Base-by-base conservation (phyloP, 2,329 filamentous ascomycete genomes). In the Tolypocladium guangdongense region DNA sequence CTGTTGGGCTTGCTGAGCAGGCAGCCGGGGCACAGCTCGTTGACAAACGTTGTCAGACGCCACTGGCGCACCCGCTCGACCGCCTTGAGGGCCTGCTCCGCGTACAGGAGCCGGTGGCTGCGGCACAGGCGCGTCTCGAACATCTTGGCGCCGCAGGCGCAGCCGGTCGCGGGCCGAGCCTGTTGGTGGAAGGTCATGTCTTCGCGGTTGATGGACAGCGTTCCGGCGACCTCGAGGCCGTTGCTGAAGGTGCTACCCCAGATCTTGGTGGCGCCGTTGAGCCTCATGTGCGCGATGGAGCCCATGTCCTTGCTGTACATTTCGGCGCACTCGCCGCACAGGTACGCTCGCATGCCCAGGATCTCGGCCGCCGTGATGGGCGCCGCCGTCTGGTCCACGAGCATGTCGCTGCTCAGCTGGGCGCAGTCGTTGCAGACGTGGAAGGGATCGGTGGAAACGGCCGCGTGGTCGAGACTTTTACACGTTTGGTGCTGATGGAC, bases 101-200 rank as follows among this genome's bases (percentile, higher is more conserved):
- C 56, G 53, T 66, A 64, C 33, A 60, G 50, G 7, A 66, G 51
- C 0, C 72, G 65, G 56, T 74, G 72, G 20, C 61, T 57, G 33
- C 45, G 57, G 61, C 72, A 74, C 6, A 74, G 58, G 3, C 58
- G 57, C 4, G 60, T 58, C 14, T 52, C 57, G 18, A 71, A 49
- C 2, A 74, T 51, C 54, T 72, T 74, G 33, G 55, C 48, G 4
- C 57, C 66, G 58, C 72, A 74, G 5, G 57, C 35, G 57, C 72
- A 74, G 1, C 72, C 72, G 11, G 70, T 73, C 2, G 66, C 39
- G 3, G 62, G 59, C 2, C 16, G 32, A 1, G 49, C 16, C 7
- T 7, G 14, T 1, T 5, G 24, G 18, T 43, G 22, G 16, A 51
- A 38, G 37, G 33, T 16, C 33, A 52, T 32, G 38, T 39, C 16